A percentile compares a stretch with the other conserved stretches of the same genome.
Conservation (phyloP, 208 protist genomes). For the Leishmania mexicana region DNA sequence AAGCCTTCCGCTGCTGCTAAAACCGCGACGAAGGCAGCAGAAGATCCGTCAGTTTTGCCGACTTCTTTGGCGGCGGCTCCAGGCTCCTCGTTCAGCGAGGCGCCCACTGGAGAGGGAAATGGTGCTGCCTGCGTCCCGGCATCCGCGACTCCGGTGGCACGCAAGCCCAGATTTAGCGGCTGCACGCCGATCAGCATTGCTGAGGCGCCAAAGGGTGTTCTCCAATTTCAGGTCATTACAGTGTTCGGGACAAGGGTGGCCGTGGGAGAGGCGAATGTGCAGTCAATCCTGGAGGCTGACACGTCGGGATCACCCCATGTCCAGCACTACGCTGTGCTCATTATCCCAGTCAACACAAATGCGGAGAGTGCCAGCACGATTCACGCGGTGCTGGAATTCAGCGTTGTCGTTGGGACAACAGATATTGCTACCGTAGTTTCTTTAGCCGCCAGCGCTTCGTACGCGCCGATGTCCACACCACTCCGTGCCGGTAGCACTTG, state of each 20-base stretch:
- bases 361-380: conserved; percentile 25
- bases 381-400: conserved; percentile 48
- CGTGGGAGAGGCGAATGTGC: conserved; percentile 23
- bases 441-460: conserved; percentile 14
- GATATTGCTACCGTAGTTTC: conserved; percentile 17
- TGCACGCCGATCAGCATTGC: conserved; percentile 35
- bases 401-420: conserved; percentile 26
- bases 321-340: conserved; percentile 38
- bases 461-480: conserved; percentile 13
- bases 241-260: conserved; percentile 22
- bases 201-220: conserved; percentile 14
- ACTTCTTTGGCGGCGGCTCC: background rate
- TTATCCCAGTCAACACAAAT: conserved; percentile 18
- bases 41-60: background rate
- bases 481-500: conserved; percentile 15
- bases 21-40: background rate
- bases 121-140: background rate
- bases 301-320: conserved; percentile 14
- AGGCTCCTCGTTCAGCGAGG: background rate
- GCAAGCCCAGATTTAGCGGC: conserved; percentile 11
- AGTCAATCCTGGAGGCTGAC: conserved; percentile 14
- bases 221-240: conserved; percentile 32
- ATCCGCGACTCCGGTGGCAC: background rate
- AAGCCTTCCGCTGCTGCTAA: background rate
- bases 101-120: background rate